Evolutionary conservation across 2,329 filamentous ascomycete species (phyloP).

Genomic region (Fusarium dimerum): DNA sequence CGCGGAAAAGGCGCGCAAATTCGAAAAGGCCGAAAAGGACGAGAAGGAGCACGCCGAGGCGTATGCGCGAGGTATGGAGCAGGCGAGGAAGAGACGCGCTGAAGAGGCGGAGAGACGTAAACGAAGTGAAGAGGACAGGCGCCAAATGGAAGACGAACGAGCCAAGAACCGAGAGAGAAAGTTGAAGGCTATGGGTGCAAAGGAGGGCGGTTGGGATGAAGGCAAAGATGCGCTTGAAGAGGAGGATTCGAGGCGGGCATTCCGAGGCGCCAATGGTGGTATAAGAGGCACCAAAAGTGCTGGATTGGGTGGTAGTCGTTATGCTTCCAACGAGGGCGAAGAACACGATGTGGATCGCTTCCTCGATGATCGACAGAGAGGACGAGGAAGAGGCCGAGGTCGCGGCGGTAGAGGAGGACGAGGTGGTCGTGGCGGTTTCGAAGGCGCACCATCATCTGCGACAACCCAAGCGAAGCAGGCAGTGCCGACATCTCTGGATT

Average conservation of each 20-base stretch:
- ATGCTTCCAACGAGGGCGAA: slow-evolving; percentile 36
- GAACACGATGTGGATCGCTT: slow-evolving; percentile 39
- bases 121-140: slow-evolving; percentile 53
- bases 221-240: slow-evolving; percentile 51
- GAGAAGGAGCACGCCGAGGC: slow-evolving; percentile 56
- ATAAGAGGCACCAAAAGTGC: slow-evolving; percentile 39
- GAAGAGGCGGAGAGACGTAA: slow-evolving; percentile 54
- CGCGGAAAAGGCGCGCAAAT: slow-evolving; percentile 59
- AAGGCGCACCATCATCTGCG: slow-evolving; percentile 17
- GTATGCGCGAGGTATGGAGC: slow-evolving; percentile 57
- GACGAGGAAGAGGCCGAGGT: slow-evolving; percentile 35
- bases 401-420: slow-evolving; percentile 37
- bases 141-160: slow-evolving; percentile 59
- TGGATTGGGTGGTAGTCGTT: slow-evolving; percentile 46
- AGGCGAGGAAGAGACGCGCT: slow-evolving; percentile 51
- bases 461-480: slow-evolving; percentile 17
- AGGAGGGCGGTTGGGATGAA: slow-evolving; percentile 60
- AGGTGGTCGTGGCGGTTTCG: slow-evolving; percentile 33
- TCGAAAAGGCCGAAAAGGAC: slow-evolving; percentile 59
- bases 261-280: slow-evolving; percentile 45
- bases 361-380: slow-evolving; percentile 36
- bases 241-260: slow-evolving; percentile 42
- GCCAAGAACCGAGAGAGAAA: slow-evolving; percentile 62
- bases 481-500: slow-evolving; percentile 35
- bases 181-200: slow-evolving; percentile 57